phyloP scores from a whole-genome alignment of 1,139 yeast genomes.

The Yamadazyma blattariae region DNA sequence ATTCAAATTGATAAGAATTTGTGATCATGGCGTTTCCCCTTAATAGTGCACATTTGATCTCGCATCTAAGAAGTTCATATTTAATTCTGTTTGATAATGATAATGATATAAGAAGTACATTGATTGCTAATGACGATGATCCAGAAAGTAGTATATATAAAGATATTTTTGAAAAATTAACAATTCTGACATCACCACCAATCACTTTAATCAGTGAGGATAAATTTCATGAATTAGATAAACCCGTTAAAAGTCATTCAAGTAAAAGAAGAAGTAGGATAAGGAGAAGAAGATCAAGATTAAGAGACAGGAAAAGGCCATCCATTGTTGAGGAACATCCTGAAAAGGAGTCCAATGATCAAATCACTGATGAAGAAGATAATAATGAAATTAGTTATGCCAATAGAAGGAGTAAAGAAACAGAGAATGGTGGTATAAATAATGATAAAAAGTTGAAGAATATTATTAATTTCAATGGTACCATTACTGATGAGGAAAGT shows the following conservation, averaged over 20 bases:
- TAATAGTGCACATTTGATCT: conserved; percentile 27
- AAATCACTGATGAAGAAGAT: conserved; percentile 1
- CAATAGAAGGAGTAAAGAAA: too few relatives aligned
- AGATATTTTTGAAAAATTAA: conserved; percentile 10
- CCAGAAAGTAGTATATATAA: conserved; percentile 10
- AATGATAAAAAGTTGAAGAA: too few relatives aligned
- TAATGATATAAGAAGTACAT: conserved; percentile 21
- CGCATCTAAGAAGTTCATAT: conserved; percentile 32
- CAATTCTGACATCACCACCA: conserved; percentile 32
- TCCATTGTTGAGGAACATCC: conserved; percentile 3
- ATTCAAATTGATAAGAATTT: too few relatives aligned
- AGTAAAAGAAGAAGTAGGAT: conserved; percentile 3
- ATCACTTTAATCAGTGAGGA: conserved; percentile 20
- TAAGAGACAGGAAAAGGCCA: neutral
- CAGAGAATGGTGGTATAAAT: neutral
- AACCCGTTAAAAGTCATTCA: neutral
- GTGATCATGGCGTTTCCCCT: conserved; percentile 36
- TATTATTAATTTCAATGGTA: neutral
- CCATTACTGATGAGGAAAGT: neutral
- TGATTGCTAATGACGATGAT: conserved; percentile 18
- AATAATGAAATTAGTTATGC: too few relatives aligned
- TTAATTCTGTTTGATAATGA: conserved; percentile 25
- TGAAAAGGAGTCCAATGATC: neutral
- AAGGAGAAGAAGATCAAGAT: conserved; percentile 1
- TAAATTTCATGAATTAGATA: neutral